Conservation (phyloP, 352 stramenopile species). For the Phytopythium vexans region DNA sequence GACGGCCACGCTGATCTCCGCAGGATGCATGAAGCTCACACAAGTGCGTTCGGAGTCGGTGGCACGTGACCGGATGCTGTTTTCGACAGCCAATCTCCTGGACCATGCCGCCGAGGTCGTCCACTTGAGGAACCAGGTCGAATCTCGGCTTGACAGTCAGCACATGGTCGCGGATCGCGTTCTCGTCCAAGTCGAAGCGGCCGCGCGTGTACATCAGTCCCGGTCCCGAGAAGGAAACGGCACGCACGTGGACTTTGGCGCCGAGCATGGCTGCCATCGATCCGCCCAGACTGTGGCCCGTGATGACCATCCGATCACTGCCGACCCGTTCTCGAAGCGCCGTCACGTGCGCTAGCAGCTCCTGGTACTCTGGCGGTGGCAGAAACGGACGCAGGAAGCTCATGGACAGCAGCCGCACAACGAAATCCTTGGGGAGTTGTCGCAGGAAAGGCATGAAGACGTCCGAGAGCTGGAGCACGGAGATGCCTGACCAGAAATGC, state of each 20-base stretch:
- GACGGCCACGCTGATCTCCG: slow-evolving; percentile 63
- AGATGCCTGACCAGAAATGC: slow-evolving; percentile 85
- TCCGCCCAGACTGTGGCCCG: slow-evolving; percentile 76
- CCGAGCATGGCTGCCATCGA: slow-evolving; percentile 82
- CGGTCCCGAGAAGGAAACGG: slow-evolving; percentile 76
- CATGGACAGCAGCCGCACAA: slow-evolving; percentile 82
- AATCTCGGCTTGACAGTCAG: slow-evolving; percentile 75
- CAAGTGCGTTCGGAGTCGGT: slow-evolving; percentile 77
- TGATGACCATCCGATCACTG: slow-evolving; percentile 65
- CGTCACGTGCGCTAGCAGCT: slow-evolving; percentile 62
- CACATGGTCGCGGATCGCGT: slow-evolving; percentile 78
- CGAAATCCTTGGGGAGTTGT: slow-evolving; percentile 70
- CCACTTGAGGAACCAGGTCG: slow-evolving; percentile 77
- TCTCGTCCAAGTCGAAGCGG: slow-evolving; percentile 63
- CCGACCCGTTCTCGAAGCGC: slow-evolving; percentile 59
- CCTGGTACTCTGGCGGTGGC: slow-evolving; percentile 69
- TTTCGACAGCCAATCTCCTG: slow-evolving; percentile 82
- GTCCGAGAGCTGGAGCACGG: slow-evolving; percentile 80
- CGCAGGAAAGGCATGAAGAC: slow-evolving; percentile 84
- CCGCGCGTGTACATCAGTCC: slow-evolving; percentile 74
- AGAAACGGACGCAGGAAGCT: slow-evolving; percentile 60
- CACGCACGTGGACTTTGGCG: slow-evolving; percentile 68
- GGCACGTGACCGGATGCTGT: slow-evolving; percentile 69
- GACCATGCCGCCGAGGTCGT: slow-evolving; percentile 78
- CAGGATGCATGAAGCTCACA: slow-evolving; percentile 80